Evolutionary conservation across 1,139 yeast genomes (phyloP).

Genomic region (Hansenula sp.): DNA sequence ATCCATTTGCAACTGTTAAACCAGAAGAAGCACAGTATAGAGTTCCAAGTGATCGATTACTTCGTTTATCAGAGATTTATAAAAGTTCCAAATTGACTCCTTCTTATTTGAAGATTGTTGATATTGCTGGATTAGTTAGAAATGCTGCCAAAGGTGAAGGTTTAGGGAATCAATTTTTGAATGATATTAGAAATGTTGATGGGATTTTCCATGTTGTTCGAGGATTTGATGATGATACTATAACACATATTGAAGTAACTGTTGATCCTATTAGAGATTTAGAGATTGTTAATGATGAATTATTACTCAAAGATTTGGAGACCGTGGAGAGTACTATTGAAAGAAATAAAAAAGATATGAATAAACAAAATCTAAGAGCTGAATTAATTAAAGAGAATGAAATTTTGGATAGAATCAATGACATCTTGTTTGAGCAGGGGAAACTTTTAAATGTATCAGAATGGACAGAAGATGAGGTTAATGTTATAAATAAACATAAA

Average conservation of each 20-base stretch:
- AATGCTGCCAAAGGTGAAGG: slow-evolving; percentile 79
- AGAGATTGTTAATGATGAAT: slow-evolving; percentile 66
- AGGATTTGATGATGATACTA: slow-evolving; percentile 64
- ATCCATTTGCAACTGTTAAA: slow-evolving; percentile 77
- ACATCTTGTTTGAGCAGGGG: slow-evolving; percentile 54
- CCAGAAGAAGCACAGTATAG: slow-evolving; percentile 64
- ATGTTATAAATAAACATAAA: slow-evolving; percentile 53
- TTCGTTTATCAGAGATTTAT: slow-evolving; percentile 41
- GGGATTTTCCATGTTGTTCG: slow-evolving; percentile 71
- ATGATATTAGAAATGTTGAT: slow-evolving; percentile 70
- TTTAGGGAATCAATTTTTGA: slow-evolving; percentile 67
- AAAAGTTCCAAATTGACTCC: slow-evolving; percentile 49
- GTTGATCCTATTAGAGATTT: slow-evolving; percentile 67
- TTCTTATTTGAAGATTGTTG: slow-evolving; percentile 57
- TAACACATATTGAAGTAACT: slow-evolving; percentile 63
- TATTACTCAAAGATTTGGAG: slow-evolving; percentile 69
- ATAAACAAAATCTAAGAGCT: slow-evolving; percentile 30
- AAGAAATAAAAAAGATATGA: slow-evolving; percentile 38
- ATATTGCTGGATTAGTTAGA: slow-evolving; percentile 72
- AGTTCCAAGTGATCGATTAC: slow-evolving; percentile 51
- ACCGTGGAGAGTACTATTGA: slow-evolving; percentile 56
- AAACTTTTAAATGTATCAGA: slow-evolving; percentile 37
- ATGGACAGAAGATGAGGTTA: slow-evolving; percentile 58
- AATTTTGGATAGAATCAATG: slow-evolving; percentile 44
- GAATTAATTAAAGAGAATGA: slow-evolving; percentile 39